phyloP scores from a whole-genome alignment of 208 protist genomes.

The Kentomonas sorsogonicus region DNA sequence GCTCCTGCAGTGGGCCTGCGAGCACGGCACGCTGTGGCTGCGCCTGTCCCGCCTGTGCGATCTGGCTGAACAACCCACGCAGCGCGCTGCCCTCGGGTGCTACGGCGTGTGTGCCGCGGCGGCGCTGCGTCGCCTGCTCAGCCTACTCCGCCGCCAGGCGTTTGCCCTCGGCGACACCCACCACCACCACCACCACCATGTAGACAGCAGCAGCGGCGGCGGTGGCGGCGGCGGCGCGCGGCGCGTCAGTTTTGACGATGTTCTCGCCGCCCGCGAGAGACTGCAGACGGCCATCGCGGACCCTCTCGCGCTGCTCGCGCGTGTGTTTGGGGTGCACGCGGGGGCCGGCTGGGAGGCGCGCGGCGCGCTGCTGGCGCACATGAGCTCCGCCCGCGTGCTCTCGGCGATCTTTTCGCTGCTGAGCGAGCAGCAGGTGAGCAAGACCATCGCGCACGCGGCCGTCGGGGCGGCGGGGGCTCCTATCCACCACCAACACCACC shows the following conservation, averaged over 20 bases:
- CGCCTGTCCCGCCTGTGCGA: conserved; percentile 52
- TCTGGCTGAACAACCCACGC: conserved; percentile 24
- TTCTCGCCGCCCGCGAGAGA: conserved; percentile 43
- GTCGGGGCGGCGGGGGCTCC: too few species aligned
- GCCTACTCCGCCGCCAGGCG: conserved; percentile 41
- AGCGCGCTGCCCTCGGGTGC: conserved; percentile 48
- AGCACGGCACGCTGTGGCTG: conserved; percentile 61
- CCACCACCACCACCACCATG: too few species aligned
- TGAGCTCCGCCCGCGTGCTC: conserved; percentile 62
- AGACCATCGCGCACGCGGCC: neutral
- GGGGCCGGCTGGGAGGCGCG: conserved; percentile 21
- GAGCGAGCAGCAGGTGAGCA: conserved; percentile 9
- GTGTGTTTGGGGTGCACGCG: conserved; percentile 37
- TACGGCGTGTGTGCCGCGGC: conserved; percentile 70
- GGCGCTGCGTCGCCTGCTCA: conserved; percentile 31
- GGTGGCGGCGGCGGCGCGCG: conserved; percentile 41
- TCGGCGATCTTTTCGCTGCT: conserved; percentile 40
- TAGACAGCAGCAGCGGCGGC: too few species aligned
- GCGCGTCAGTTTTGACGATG: conserved; percentile 38
- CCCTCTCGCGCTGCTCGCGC: conserved; percentile 45
- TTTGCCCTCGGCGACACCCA: conserved; percentile 37
- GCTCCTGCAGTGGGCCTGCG: conserved; percentile 64
- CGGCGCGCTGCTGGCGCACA: conserved; percentile 13
- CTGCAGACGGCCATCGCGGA: conserved; percentile 30
- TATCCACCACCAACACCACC: too few species aligned